Conservation (phyloP, 768 basidiomycete genomes). For the Tricholoma furcatifolium region DNA sequence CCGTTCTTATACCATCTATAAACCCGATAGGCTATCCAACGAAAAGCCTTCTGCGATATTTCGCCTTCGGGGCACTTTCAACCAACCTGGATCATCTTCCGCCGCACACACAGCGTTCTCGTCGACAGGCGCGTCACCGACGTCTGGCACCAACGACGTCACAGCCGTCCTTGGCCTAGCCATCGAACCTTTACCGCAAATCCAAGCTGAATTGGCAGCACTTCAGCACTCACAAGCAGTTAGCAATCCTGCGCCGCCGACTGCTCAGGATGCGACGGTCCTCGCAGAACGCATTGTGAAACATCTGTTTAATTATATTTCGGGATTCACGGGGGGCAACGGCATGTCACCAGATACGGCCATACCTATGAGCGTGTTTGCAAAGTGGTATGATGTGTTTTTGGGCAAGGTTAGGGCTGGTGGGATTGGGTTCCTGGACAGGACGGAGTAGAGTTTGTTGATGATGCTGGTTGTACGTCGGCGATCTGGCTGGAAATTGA, state of each 20-base stretch:
- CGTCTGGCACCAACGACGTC: constrained; percentile 44
- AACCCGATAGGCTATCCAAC: constrained; percentile 70
- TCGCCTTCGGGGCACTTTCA: constrained; percentile 69
- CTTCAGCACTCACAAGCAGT: constrained; percentile 33
- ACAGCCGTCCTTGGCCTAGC: constrained; percentile 78
- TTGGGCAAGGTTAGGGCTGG: constrained; percentile 55
- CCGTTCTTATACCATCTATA: not conserved
- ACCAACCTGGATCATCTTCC: constrained; percentile 29
- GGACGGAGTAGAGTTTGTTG: constrained; percentile 1
- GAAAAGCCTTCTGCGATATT: constrained; percentile 90
- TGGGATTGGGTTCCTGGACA: constrained; percentile 9
- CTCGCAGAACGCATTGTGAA: constrained; percentile 72
- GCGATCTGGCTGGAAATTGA: too few relatives aligned
- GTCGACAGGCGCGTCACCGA: constrained; percentile 18
- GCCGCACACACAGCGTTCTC: constrained; percentile 40
- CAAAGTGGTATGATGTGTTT: constrained; percentile 73
- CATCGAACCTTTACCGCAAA: constrained; percentile 69
- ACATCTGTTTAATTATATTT: constrained; percentile 74
- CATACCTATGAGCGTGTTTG: constrained; percentile 62
- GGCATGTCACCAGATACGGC: constrained; percentile 47
- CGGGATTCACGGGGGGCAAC: constrained; percentile 53
- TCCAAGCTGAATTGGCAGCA: constrained; percentile 55
- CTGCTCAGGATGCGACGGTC: constrained; percentile 44
- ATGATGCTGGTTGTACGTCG: not conserved
- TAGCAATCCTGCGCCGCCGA: constrained; percentile 19